Evolutionary conservation across 805 yeast species (phyloP).

Genomic region (Starmerella cellae): DNA sequence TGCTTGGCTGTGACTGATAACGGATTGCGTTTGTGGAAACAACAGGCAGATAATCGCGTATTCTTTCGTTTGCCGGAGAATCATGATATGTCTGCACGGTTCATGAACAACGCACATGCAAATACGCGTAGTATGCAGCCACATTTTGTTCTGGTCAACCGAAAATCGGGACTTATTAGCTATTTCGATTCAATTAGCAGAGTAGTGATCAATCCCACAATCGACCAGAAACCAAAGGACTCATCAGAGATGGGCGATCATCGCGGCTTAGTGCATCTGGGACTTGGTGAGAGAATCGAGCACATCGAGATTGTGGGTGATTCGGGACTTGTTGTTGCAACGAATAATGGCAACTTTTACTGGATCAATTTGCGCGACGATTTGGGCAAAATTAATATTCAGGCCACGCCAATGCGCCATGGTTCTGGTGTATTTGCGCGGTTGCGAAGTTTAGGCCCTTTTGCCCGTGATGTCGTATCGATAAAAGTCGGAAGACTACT

Average conservation of each 20-base stretch:
- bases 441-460: constrained; percentile 9
- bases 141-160: constrained; percentile 56
- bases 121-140: constrained; percentile 33
- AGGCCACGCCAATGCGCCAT: constrained; percentile 20
- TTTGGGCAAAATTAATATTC: constrained; percentile 43
- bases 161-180: constrained; percentile 43
- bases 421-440: constrained; percentile 6
- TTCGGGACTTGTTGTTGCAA: constrained; percentile 57
- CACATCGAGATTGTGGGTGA: constrained; percentile 52
- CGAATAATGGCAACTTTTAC: constrained; percentile 54
- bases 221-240: background rate
- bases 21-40: constrained; percentile 11
- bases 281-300: constrained; percentile 43
- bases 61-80: constrained; percentile 9
- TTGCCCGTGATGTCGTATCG: constrained; percentile 38
- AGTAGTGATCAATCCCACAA: constrained; percentile 41
- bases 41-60: constrained; percentile 2
- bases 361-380: constrained; percentile 53
- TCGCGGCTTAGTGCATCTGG: constrained; percentile 25
- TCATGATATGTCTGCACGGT: constrained; percentile 35
- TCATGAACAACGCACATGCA: constrained; percentile 33
- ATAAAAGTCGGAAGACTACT: constrained; percentile 39
- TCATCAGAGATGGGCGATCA: constrained; percentile 2
- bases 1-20: constrained; percentile 6
- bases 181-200: constrained; percentile 66